Percentiles rank a stretch among this genome's conserved stretches.
phyloP scores from a whole-genome alignment of 176 grass and related monocot species.

The Paspalum vaginatum region DNA sequence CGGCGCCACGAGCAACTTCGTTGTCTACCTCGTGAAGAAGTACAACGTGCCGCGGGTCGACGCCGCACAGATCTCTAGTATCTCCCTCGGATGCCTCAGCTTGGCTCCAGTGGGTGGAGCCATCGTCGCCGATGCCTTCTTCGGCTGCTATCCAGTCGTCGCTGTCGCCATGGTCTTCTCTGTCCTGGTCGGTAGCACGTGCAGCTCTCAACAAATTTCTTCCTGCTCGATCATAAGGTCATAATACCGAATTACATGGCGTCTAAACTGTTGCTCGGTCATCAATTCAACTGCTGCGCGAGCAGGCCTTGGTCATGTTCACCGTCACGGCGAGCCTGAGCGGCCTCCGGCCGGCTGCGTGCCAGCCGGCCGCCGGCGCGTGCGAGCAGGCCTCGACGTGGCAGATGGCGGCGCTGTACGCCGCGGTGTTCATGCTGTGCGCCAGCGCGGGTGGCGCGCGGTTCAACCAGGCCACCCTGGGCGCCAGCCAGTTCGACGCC shows the following conservation, averaged over 20 bases:
- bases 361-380: constrained; percentile 8
- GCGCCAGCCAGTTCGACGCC: constrained; percentile 74
- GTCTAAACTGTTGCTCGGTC: too few relatives aligned
- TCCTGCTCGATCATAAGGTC: background rate
- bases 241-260: too few relatives aligned
- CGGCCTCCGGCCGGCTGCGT: constrained; percentile 45
- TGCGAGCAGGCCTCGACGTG: constrained; percentile 44
- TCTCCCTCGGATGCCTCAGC: constrained; percentile 58
- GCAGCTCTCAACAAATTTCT: background rate
- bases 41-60: constrained; percentile 80
- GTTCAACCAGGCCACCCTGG: constrained; percentile 75
- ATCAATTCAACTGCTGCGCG: background rate
- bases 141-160: constrained; percentile 68
- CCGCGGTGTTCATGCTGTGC: constrained; percentile 47
- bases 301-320: constrained; percentile 62
- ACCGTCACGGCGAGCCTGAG: constrained; percentile 56
- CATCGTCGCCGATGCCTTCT: constrained; percentile 73
- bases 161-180: constrained; percentile 38
- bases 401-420: constrained; percentile 59
- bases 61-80: constrained; percentile 73
- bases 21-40: constrained; percentile 66
- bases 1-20: constrained; percentile 59
- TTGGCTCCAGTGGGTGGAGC: constrained; percentile 64
- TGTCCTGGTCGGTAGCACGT: constrained; percentile 56
- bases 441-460: constrained; percentile 62